Percentiles rank a stretch among this genome's conserved stretches.
These are phyloP conservation scores for Typha latifolia DNA, from an alignment of 176 grass and related monocot genomes.

Conservation along the genomic window DNA sequence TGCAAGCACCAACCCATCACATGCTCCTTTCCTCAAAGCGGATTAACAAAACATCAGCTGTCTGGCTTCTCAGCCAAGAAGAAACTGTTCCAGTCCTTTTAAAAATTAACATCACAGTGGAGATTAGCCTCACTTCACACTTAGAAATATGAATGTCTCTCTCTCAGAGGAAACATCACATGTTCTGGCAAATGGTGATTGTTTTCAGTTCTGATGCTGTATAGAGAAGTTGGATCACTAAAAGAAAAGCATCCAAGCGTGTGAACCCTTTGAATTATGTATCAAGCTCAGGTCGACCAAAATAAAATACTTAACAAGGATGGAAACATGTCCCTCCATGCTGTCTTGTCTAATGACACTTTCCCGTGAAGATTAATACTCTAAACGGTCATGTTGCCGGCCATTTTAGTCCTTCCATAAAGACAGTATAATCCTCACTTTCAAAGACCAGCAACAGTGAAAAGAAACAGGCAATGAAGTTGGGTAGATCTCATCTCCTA, in stretches of 20 bases:
- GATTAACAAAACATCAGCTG: not conserved
- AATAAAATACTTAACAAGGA: not conserved
- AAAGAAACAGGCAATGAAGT: too few relatives aligned
- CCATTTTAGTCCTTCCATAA: not conserved
- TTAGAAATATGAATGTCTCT: not conserved
- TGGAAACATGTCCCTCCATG: not conserved
- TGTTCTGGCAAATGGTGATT: not conserved
- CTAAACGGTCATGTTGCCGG: not conserved
- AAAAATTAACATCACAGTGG: not conserved
- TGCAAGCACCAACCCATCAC: not conserved
- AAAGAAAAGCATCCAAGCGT: not conserved
- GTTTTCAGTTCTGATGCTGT: not conserved
- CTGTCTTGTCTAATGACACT: not conserved
- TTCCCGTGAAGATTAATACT: not conserved
- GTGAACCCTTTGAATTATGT: slow-evolving; percentile 5
- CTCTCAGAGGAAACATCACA: not conserved
- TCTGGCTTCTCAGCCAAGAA: not conserved
- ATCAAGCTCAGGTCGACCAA: not conserved
- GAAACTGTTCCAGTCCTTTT: not conserved
- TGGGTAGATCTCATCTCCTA: too few relatives aligned
- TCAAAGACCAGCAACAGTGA: too few relatives aligned
- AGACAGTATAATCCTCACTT: too few relatives aligned
- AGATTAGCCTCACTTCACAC: not conserved
- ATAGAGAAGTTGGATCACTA: not conserved
- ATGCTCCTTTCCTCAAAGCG: not conserved